These are phyloP conservation scores for Vaccinium myrtillus DNA, from an alignment of 148 eudicot genomes.

Conservation along the genomic window DNA sequence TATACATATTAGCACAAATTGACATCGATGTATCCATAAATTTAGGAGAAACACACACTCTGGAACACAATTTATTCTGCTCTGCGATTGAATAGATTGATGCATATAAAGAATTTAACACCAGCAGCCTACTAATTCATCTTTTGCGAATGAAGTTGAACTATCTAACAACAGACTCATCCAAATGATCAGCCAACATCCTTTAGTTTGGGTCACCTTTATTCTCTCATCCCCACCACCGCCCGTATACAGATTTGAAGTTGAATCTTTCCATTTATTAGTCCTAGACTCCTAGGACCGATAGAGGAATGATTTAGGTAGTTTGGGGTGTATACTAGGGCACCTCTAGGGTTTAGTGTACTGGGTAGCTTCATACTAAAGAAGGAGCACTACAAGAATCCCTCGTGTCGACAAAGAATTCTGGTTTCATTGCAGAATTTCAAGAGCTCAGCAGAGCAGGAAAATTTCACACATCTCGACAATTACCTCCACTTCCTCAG, in stretches of 20 bases:
- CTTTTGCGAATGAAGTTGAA: background rate
- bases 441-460: background rate
- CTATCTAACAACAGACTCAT: background rate
- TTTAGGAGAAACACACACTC: background rate
- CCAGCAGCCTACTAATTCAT: background rate
- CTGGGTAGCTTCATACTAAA: background rate
- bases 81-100: background rate
- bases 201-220: background rate
- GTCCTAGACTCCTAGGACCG: background rate
- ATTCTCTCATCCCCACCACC: background rate
- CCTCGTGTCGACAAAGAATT: background rate
- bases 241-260: slow-evolving; percentile 7
- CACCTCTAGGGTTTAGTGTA: background rate
- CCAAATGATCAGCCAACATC: background rate
- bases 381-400: background rate
- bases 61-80: background rate
- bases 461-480: background rate
- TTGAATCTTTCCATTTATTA: background rate
- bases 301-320: background rate
- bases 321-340: background rate
- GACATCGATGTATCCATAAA: background rate
- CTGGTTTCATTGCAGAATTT: slow-evolving; percentile 5
- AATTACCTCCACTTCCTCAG: slow-evolving; percentile 41
- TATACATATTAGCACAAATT: background rate
- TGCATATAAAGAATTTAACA: background rate